Evolutionary conservation across 768 basidiomycete species (phyloP).

Genomic region (Gelatoporia subvermispora): DNA sequence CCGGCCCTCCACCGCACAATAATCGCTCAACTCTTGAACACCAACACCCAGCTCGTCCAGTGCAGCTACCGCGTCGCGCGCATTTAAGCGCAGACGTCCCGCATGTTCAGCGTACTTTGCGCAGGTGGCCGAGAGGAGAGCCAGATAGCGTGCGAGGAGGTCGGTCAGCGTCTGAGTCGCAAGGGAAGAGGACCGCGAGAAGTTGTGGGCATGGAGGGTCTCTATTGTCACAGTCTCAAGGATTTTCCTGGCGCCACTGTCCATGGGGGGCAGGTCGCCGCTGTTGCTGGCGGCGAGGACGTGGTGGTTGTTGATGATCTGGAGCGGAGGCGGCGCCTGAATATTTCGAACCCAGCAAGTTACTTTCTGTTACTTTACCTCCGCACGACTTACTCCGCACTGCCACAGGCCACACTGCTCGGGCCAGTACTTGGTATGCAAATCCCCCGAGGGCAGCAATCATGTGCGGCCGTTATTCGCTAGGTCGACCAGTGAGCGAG

Average conservation of each 20-base stretch:
- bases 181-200: constrained; percentile 71
- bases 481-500: constrained; percentile 5
- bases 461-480: constrained; percentile 11
- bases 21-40: constrained; percentile 65
- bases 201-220: constrained; percentile 73
- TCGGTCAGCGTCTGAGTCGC: constrained; percentile 69
- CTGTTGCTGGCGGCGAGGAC: background rate
- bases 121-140: constrained; percentile 59
- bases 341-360: background rate
- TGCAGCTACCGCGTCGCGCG: constrained; percentile 58
- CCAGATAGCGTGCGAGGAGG: constrained; percentile 69
- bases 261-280: constrained; percentile 32
- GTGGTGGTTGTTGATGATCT: constrained; percentile 1
- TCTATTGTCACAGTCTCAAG: constrained; percentile 64
- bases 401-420: too few relatives aligned
- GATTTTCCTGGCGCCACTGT: constrained; percentile 50
- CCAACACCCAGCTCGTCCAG: constrained; percentile 73
- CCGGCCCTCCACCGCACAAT: constrained; percentile 57
- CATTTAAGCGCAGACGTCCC: constrained; percentile 54
- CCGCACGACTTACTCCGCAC: background rate
- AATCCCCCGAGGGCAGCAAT: background rate
- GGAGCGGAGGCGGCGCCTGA: constrained; percentile 1
- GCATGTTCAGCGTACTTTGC: constrained; percentile 73
- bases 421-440: too few relatives aligned
- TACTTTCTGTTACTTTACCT: background rate